These are phyloP conservation scores for Penicillium paradoxum DNA, from an alignment of 495 filamentous ascomycete genomes.

Conservation along the genomic window DNA sequence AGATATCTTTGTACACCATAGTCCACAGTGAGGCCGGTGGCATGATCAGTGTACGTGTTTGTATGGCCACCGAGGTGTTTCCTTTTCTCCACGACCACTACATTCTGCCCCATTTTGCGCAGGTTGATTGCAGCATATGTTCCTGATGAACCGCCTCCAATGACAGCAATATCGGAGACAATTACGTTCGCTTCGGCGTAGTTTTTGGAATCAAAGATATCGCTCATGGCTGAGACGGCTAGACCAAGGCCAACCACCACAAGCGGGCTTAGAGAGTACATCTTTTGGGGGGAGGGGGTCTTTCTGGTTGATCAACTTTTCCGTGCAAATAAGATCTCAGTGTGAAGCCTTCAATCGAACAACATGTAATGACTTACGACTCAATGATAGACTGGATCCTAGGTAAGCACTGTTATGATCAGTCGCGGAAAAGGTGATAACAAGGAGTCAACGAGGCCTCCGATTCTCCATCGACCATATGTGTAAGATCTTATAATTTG, in stretches of 20 bases:
- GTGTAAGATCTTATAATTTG: background rate
- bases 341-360: too few species aligned
- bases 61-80: slow-evolving; percentile 40
- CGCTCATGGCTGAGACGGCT: background rate
- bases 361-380: too few species aligned
- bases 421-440: too few species aligned
- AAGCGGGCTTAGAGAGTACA: background rate
- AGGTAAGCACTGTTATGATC: too few species aligned
- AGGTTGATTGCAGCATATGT: slow-evolving; percentile 46
- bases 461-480: too few species aligned
- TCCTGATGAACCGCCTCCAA: slow-evolving; percentile 46
- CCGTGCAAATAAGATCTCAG: too few species aligned
- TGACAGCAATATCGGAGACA: slow-evolving; percentile 37
- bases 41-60: slow-evolving; percentile 37
- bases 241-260: too few species aligned
- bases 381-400: too few species aligned
- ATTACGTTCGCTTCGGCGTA: slow-evolving; percentile 8
- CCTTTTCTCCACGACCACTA: slow-evolving; percentile 42
- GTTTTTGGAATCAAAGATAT: background rate
- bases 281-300: background rate
- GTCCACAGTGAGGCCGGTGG: slow-evolving; percentile 35
- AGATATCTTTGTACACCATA: slow-evolving; percentile 38
- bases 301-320: too few species aligned
- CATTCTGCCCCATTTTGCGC: slow-evolving; percentile 33
- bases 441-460: too few species aligned